These are phyloP conservation scores for Colletotrichum nymphaeae DNA, from an alignment of 2,329 filamentous ascomycete species.

Conservation along the genomic window DNA sequence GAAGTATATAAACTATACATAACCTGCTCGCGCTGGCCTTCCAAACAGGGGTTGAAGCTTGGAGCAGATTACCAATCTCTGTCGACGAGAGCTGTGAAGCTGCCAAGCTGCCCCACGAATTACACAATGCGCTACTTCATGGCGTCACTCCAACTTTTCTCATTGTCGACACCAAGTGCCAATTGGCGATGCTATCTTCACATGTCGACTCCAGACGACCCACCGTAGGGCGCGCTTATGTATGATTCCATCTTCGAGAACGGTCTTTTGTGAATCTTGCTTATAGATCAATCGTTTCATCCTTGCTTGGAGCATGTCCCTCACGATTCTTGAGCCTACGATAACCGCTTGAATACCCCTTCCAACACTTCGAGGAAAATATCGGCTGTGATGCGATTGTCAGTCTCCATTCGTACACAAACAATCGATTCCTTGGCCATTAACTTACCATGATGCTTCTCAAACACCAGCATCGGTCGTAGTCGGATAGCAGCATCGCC, in stretches of 20 bases:
- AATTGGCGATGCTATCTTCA: not conserved
- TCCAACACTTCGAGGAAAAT: not conserved
- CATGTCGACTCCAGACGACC: not conserved
- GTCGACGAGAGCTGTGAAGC: not conserved
- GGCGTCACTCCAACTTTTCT: not conserved
- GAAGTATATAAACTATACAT: not conserved
- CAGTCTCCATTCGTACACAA: not conserved
- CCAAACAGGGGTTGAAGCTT: not conserved
- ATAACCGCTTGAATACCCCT: not conserved
- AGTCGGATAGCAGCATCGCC: not conserved
- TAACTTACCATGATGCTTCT: not conserved
- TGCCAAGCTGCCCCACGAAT: not conserved
- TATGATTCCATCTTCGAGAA: not conserved
- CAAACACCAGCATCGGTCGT: not conserved
- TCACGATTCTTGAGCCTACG: not conserved
- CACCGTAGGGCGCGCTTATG: not conserved
- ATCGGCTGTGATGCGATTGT: not conserved
- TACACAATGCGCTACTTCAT: constrained; percentile 10
- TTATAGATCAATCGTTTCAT: not conserved
- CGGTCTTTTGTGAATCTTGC: not conserved
- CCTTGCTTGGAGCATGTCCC: no score
- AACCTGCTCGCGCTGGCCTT: constrained; percentile 9
- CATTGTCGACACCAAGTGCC: not conserved
- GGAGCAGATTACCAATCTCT: constrained; percentile 8
- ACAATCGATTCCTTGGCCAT: no score